Evolutionary conservation across 768 basidiomycete species (phyloP), one percentile per base, ranked within the genome.

Genomic region (Termitomyces sp.): DNA sequence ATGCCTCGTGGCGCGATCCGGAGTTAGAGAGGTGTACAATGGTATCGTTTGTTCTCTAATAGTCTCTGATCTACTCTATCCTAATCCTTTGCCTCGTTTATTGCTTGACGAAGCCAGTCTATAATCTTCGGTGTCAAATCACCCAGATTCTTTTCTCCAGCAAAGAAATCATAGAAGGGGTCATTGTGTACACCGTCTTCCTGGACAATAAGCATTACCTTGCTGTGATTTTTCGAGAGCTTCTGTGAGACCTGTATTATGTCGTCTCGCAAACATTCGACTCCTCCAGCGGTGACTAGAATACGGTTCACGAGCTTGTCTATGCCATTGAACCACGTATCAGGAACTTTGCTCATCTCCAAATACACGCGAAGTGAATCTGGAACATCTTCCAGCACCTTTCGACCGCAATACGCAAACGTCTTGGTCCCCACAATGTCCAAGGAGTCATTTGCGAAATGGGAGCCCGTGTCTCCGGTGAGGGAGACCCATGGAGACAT

Each of bases 171-270:
- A 31, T 34, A 61, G 32, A 59, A 71, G 24, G 67, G 63, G 58
- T 75, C 72, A 53, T 73, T 67, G 51, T 76, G 74, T 2, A 74
- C 63, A 4, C 72, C 74, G 31, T 58, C 55, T 36, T 64, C 53
- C 56, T 75, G 70, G 12, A 73, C 61, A 9, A 66, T 59, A 5
- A 71, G 53, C 34, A 42, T 56, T 24, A 55, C 42, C 12, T 51
- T 39, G 18, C 13, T 20, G 55, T 61, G 61, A 32, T 62, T 20
- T 18, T 5, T 24, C 3, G 46, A 29, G 27, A 72, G 58, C 24
- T 59, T 46, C 53, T 61, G 53, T 29, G 51, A 63, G 47, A 71
- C 62, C 10, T 53, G 36, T 13, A 65, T 61, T 42, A 72, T 67
- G 48, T 72, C 71, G 50, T 73, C 71, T 46, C 67, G 64, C 50